Percentiles rank a stretch among this genome's conserved stretches.
phyloP scores from a whole-genome alignment of 306 rosid genomes.

The Herpetospermum pedunculosum region DNA sequence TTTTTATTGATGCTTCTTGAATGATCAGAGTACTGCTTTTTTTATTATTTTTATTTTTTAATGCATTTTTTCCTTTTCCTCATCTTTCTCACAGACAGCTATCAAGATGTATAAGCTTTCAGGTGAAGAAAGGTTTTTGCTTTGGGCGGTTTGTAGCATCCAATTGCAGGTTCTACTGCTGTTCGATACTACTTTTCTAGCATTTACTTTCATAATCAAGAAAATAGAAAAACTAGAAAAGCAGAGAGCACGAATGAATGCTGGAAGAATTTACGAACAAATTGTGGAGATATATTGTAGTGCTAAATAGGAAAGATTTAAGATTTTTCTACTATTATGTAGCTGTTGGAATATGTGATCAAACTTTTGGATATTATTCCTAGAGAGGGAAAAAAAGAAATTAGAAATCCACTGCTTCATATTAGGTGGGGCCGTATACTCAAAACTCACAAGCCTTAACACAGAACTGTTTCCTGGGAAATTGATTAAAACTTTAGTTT shows the following conservation, averaged over 20 bases:
- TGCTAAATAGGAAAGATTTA: neutral
- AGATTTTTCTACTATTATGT: neutral
- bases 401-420: neutral
- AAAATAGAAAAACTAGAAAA: neutral
- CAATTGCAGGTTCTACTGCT: conserved; percentile 74
- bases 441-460: neutral
- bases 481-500: neutral
- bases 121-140: conserved; percentile 88
- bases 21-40: neutral
- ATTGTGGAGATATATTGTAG: neutral
- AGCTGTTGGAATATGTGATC: neutral
- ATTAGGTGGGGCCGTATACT: neutral
- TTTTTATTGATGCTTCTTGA: neutral
- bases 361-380: neutral
- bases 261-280: neutral
- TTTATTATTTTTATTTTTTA: neutral
- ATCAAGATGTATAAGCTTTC: conserved; percentile 92
- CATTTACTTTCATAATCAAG: neutral
- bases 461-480: neutral
- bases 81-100: conserved; percentile 66
- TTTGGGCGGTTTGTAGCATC: conserved; percentile 98
- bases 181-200: neutral
- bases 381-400: neutral
- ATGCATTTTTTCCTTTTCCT: neutral
- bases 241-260: neutral